Conservation (phyloP, 192 early-diverging fungal species). For the Polychytrium aggregatum region DNA sequence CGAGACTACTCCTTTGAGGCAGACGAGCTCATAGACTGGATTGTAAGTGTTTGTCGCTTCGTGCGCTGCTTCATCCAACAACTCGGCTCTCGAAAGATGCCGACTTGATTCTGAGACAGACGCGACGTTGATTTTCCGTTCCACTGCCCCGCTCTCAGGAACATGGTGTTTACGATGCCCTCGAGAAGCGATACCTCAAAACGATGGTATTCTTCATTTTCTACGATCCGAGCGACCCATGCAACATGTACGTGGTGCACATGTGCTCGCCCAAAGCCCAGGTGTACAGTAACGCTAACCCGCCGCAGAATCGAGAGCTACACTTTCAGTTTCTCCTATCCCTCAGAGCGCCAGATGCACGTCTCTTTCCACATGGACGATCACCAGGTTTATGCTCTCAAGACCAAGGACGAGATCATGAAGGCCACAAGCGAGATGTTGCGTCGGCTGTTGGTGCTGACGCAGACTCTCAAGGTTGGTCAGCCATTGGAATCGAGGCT, state of each 20-base stretch:
- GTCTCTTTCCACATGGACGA: conserved; percentile 16
- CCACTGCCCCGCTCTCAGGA: conserved; percentile 8
- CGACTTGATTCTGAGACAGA: neutral
- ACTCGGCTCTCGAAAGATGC: neutral
- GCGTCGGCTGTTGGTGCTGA: conserved; percentile 31
- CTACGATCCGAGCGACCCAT: conserved; percentile 22
- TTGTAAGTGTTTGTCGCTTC: conserved; percentile 9
- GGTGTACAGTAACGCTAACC: too few species aligned
- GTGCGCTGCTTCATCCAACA: neutral
- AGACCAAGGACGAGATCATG: too few species aligned
- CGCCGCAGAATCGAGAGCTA: conserved; percentile 29
- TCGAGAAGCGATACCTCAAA: conserved; percentile 28
- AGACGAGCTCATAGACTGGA: conserved; percentile 27
- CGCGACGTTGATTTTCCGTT: neutral
- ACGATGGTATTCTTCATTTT: conserved; percentile 40
- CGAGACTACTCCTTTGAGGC: conserved; percentile 22
- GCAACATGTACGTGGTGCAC: conserved; percentile 20
- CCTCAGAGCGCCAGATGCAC: conserved; percentile 17
- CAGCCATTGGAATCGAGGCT: too few species aligned
- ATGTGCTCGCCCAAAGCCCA: too few species aligned
- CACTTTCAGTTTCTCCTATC: conserved; percentile 37
- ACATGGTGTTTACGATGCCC: conserved; percentile 31
- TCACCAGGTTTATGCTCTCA: conserved; percentile 6
- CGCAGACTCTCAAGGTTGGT: conserved; percentile 34
- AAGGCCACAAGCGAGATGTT: conserved; percentile 24